phyloP scores from a whole-genome alignment of 75 land plant species.

The Cunninghamia lanceolata region DNA sequence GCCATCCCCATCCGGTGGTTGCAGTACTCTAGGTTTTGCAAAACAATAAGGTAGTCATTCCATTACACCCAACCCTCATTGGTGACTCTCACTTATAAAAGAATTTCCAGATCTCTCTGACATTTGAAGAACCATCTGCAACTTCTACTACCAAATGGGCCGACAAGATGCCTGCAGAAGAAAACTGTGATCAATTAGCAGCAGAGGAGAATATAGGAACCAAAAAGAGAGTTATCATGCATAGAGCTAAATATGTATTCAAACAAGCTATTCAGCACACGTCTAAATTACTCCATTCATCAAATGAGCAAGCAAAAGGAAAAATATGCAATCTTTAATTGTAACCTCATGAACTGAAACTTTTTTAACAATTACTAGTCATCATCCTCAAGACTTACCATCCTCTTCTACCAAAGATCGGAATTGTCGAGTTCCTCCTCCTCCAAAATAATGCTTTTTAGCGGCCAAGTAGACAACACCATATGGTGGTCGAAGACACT shows the following conservation, averaged over 20 bases:
- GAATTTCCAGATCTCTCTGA: conserved; percentile 91
- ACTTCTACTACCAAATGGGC: conserved; percentile 71
- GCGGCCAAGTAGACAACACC: conserved; percentile 74
- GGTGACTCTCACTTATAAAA: conserved; percentile 54
- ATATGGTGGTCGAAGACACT: conserved; percentile 84
- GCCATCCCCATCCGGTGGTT: background rate
- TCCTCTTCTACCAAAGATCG: conserved; percentile 71
- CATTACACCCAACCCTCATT: background rate
- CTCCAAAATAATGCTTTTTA: conserved; percentile 62
- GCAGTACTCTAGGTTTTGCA: background rate
- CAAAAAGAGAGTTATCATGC: background rate
- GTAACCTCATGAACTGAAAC: background rate
- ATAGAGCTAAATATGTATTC: background rate
- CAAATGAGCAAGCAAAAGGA: background rate
- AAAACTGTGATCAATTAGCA: background rate
- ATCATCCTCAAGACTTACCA: conserved; percentile 16
- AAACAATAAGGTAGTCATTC: background rate
- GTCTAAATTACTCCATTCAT: background rate
- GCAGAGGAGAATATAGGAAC: background rate
- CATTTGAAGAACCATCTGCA: conserved; percentile 59
- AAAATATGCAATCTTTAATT: background rate
- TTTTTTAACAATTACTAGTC: background rate
- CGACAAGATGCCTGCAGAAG: conserved; percentile 58
- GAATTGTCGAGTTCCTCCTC: conserved; percentile 47
- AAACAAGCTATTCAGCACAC: background rate